Conservation (phyloP, 768 basidiomycete species). For the Mycena metata region DNA sequence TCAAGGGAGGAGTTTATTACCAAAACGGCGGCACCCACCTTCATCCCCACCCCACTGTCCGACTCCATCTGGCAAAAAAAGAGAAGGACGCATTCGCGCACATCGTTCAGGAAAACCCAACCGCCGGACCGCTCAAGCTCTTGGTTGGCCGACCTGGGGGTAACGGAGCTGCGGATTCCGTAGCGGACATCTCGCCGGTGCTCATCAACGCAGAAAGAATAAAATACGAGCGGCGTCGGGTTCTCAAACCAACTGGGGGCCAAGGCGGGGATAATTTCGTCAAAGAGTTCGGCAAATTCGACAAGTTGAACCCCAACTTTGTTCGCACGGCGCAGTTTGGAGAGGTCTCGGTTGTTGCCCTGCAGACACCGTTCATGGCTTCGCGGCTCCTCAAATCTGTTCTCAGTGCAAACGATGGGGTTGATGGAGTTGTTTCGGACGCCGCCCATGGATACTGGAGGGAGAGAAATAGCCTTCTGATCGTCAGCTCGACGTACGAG, state of each 20-base stretch:
- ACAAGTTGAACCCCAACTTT: no score
- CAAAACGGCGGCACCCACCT: slow-evolving; percentile 33
- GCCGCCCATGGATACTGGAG: no score
- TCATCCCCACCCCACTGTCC: slow-evolving; percentile 33
- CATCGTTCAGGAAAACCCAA: slow-evolving; percentile 35
- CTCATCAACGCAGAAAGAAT: slow-evolving; percentile 35
- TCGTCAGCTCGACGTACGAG: no score
- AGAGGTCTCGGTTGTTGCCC: no score
- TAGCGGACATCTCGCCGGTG: slow-evolving; percentile 33
- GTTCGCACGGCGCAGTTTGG: no score
- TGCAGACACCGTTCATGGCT: no score
- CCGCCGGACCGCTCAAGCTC: slow-evolving; percentile 33
- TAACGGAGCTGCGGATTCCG: slow-evolving; percentile 36
- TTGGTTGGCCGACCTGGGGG: slow-evolving; percentile 39
- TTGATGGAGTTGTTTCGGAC: no score
- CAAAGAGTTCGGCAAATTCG: slow-evolving; percentile 14
- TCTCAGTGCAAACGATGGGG: no score
- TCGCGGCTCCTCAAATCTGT: no score
- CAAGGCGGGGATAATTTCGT: background rate
- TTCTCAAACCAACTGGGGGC: slow-evolving; percentile 4
- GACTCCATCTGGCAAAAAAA: slow-evolving; percentile 28
- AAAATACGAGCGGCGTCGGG: slow-evolving; percentile 35
- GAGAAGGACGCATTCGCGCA: slow-evolving; percentile 15
- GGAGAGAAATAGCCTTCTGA: no score
- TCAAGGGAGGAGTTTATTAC: slow-evolving; percentile 35